phyloP scores from a whole-genome alignment of 2,329 filamentous ascomycete species.

The Fusarium xyrophilum region DNA sequence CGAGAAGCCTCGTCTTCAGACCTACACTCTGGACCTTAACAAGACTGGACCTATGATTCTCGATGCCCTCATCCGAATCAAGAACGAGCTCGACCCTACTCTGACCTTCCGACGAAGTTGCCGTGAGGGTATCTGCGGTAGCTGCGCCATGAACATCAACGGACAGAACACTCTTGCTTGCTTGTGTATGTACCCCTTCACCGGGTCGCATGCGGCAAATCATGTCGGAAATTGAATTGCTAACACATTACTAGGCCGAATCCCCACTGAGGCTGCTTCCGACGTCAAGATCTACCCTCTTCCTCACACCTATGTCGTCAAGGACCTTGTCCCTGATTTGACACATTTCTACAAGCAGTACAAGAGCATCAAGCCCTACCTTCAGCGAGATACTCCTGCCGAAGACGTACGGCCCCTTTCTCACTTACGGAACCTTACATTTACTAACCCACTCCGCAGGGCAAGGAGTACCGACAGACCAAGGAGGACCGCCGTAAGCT shows the following conservation, averaged over 20 bases:
- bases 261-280: slow-evolving; percentile 79
- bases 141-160: slow-evolving; percentile 99
- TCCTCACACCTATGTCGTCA: slow-evolving; percentile 98
- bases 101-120: slow-evolving; percentile 95
- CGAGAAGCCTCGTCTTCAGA: slow-evolving; percentile 95
- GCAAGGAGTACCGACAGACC: slow-evolving; percentile 89
- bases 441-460: slow-evolving; percentile 57
- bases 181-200: slow-evolving; percentile 70
- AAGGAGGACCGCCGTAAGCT: slow-evolving; percentile 95
- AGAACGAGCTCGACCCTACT: slow-evolving; percentile 98
- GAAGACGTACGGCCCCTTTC: slow-evolving; percentile 68
- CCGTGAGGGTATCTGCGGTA: slow-evolving; percentile 97
- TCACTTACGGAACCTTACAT: background rate
- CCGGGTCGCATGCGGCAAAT: slow-evolving; percentile 41
- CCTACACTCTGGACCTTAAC: slow-evolving; percentile 93
- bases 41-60: slow-evolving; percentile 99
- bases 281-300: slow-evolving; percentile 97
- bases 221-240: slow-evolving; percentile 9
- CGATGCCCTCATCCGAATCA: slow-evolving; percentile 95
- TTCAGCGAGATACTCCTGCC: slow-evolving; percentile 86
- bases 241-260: slow-evolving; percentile 72
- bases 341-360: slow-evolving; percentile 99
- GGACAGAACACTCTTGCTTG: slow-evolving; percentile 97
- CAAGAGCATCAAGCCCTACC: slow-evolving; percentile 99
- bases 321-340: slow-evolving; percentile 96